phyloP scores from a whole-genome alignment of 2,329 filamentous ascomycete genomes.

The Aspergillus transmontanensis region DNA sequence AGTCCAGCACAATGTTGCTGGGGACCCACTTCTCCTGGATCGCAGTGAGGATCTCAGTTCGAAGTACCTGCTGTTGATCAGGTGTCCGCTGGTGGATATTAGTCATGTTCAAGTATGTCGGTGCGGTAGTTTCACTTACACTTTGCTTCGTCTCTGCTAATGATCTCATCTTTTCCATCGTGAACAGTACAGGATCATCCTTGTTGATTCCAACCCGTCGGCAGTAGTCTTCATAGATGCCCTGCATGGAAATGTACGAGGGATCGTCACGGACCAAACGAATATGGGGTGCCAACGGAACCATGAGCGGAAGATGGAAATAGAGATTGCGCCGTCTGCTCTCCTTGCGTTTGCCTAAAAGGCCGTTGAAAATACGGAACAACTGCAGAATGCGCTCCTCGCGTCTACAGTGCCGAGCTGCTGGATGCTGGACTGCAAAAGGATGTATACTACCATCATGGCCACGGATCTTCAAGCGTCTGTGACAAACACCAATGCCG shows the following conservation, averaged over 20 bases:
- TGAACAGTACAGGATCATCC: slow-evolving; percentile 92
- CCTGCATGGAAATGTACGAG: slow-evolving; percentile 91
- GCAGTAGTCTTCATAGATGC: slow-evolving; percentile 95
- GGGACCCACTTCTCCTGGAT: slow-evolving; percentile 95
- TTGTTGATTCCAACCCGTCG: slow-evolving; percentile 83
- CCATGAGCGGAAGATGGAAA: slow-evolving; percentile 94
- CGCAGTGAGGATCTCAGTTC: slow-evolving; percentile 88
- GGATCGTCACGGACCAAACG: slow-evolving; percentile 94
- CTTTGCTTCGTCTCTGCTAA: slow-evolving; percentile 69
- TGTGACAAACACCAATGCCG: slow-evolving; percentile 86
- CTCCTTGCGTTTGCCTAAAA: slow-evolving; percentile 89
- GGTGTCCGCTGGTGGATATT: slow-evolving; percentile 46
- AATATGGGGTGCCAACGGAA: slow-evolving; percentile 91
- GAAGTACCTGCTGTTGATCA: slow-evolving; percentile 71
- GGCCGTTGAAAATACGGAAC: slow-evolving; percentile 96
- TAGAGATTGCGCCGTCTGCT: slow-evolving; percentile 89
- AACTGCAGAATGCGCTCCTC: slow-evolving; percentile 95
- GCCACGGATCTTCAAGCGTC: slow-evolving; percentile 91
- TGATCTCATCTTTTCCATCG: slow-evolving; percentile 87
- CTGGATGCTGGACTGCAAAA: slow-evolving; percentile 95
- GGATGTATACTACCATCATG: slow-evolving; percentile 97
- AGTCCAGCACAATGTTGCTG: slow-evolving; percentile 77
- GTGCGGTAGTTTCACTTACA: slow-evolving; percentile 32
- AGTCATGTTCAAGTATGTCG: slow-evolving; percentile 21
- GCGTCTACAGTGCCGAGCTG: slow-evolving; percentile 84